phyloP scores from a whole-genome alignment of 257 asterid species.

The Solanum habrochaites region DNA sequence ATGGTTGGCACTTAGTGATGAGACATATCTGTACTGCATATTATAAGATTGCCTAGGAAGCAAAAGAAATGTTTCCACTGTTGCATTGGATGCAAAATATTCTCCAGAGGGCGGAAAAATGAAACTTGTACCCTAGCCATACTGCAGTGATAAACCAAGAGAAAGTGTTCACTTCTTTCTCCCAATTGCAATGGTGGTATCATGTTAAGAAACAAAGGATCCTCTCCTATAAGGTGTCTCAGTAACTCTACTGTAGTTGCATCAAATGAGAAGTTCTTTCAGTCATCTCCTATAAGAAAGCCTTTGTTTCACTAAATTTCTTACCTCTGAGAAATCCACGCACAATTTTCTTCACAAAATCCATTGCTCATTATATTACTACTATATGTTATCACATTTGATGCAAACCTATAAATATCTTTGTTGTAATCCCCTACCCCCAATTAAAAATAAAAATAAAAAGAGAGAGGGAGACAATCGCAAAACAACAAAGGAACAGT shows the following conservation, averaged over 20 bases:
- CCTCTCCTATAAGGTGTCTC: neutral
- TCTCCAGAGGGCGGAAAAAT: too few species aligned
- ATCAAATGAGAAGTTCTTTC: neutral
- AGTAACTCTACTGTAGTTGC: neutral
- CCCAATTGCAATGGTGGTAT: neutral
- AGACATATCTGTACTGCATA: neutral
- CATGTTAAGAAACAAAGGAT: neutral
- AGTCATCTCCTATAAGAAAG: neutral
- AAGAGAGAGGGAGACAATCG: too few species aligned
- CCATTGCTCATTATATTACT: neutral
- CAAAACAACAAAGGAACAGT: too few species aligned
- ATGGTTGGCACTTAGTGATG: neutral
- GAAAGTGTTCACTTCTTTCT: neutral
- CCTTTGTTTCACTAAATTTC: neutral
- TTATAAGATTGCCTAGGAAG: neutral
- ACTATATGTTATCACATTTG: neutral
- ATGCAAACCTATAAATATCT: neutral
- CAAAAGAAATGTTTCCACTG: neutral
- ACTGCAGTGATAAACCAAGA: neutral
- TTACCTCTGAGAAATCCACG: too few species aligned
- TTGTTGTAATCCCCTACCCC: too few species aligned
- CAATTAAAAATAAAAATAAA: too few species aligned
- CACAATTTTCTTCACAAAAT: neutral
- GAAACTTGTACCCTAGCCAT: neutral
- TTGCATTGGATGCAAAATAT: neutral